A percentile compares a stretch with the other conserved stretches of the same genome.
Evolutionary conservation across 169 alveolate genomes (phyloP).

Genomic region (Perkinsus chesapeaki): DNA sequence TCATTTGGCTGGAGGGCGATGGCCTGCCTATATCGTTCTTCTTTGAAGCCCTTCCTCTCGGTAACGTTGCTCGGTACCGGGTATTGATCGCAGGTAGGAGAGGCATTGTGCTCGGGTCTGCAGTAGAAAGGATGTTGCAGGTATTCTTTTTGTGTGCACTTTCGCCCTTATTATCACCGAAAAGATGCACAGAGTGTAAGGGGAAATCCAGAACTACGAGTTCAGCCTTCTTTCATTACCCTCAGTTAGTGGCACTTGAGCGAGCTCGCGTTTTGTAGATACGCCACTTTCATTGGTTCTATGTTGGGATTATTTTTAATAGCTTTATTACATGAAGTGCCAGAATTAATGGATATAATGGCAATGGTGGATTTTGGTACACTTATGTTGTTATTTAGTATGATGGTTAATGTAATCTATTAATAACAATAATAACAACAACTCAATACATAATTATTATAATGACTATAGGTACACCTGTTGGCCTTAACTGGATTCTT

Average conservation of each 20-base stretch:
- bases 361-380: slow-evolving; percentile 14
- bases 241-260: too few species aligned
- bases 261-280: too few species aligned
- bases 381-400: neutral
- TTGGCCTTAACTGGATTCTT: slow-evolving; percentile 8
- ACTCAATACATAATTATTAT: too few species aligned
- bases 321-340: neutral
- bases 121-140: neutral
- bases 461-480: neutral
- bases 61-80: neutral
- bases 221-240: too few species aligned
- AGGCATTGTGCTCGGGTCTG: too few species aligned
- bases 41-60: neutral
- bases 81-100: neutral
- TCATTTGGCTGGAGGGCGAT: neutral
- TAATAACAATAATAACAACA: neutral
- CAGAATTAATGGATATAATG: neutral
- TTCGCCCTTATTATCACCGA: neutral
- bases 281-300: neutral
- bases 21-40: neutral
- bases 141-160: neutral
- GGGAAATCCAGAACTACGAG: neutral
- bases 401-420: neutral
- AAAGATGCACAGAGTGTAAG: neutral
- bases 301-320: neutral